A percentile compares a stretch with the other conserved stretches of the same genome.
These are phyloP conservation scores for Achaetomium macrosporum DNA, from an alignment of 2,329 filamentous ascomycete genomes.

Conservation along the genomic window DNA sequence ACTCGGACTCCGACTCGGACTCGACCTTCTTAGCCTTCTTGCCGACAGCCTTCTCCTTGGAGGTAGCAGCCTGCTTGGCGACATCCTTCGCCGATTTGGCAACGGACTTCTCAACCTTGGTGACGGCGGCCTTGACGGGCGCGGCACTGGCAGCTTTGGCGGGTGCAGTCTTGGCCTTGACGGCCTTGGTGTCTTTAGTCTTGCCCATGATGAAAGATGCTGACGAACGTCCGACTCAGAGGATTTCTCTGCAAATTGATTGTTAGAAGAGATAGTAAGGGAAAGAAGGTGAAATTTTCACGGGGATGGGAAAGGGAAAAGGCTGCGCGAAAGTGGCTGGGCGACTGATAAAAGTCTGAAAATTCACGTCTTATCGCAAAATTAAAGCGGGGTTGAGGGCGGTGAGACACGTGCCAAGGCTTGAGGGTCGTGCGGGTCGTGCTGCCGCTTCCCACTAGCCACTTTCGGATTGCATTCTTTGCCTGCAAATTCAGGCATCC, in stretches of 20 bases:
- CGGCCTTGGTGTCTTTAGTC: conserved; percentile 56
- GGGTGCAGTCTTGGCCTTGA: conserved; percentile 44
- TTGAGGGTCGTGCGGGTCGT: too few species aligned
- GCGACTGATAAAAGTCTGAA: conserved; percentile 15
- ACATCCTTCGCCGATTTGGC: conserved; percentile 17
- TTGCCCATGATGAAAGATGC: conserved; percentile 52
- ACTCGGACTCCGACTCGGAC: conserved; percentile 23
- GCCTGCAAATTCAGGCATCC: conserved; percentile 19
- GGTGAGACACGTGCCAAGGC: conserved; percentile 17
- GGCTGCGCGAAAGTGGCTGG: conserved; percentile 11
- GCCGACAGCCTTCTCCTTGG: conserved; percentile 18
- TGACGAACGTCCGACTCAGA: conserved; percentile 9
- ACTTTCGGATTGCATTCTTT: neutral
- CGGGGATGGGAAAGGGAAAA: neutral
- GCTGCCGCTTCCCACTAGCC: neutral
- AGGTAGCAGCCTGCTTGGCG: conserved; percentile 28
- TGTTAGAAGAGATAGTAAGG: conserved; percentile 13
- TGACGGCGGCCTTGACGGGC: conserved; percentile 33
- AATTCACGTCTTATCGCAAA: conserved; percentile 21
- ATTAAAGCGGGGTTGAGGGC: conserved; percentile 22
- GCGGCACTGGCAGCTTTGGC: conserved; percentile 57
- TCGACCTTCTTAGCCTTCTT: conserved; percentile 32
- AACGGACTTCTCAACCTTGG: conserved; percentile 9
- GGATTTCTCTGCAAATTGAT: conserved; percentile 14
- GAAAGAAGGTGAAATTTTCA: conserved; percentile 10